Conservation (phyloP, 1,284 basidiomycete genomes). For the Ganoderma lucidum region DNA sequence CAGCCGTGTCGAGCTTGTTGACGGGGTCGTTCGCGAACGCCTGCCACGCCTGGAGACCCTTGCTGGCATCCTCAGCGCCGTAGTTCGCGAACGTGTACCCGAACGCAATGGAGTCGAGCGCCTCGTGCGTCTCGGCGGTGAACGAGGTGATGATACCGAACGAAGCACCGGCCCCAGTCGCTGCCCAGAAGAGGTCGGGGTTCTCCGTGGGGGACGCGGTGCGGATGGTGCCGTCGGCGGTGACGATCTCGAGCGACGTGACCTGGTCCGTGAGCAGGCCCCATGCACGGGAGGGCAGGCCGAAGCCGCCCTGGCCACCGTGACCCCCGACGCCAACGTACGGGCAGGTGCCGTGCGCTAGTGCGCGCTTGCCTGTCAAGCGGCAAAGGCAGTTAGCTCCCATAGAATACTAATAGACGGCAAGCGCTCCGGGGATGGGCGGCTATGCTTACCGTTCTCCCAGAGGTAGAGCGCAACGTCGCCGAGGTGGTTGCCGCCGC, state of each 20-base stretch:
- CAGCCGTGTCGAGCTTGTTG: constrained; percentile 15
- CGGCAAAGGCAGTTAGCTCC: background rate
- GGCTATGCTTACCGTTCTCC: constrained; percentile 16
- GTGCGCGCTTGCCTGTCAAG: constrained; percentile 16
- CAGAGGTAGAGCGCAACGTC: constrained; percentile 24
- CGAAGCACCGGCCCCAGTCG: constrained; percentile 51
- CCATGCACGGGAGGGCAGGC: constrained; percentile 21
- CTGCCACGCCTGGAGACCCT: constrained; percentile 24
- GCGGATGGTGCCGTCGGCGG: constrained; percentile 53
- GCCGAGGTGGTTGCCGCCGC: constrained; percentile 19
- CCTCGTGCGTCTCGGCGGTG: constrained; percentile 16
- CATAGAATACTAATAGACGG: too few species aligned
- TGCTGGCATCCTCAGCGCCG: constrained; percentile 15
- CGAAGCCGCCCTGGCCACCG: constrained; percentile 21
- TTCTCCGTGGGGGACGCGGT: constrained; percentile 48
- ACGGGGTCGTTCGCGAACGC: constrained; percentile 15
- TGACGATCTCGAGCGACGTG: constrained; percentile 48
- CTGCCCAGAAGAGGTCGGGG: constrained; percentile 51
- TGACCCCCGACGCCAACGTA: constrained; percentile 22
- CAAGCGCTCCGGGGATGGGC: background rate
- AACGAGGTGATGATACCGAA: constrained; percentile 53
- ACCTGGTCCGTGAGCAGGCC: constrained; percentile 22
- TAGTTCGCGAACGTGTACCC: constrained; percentile 18
- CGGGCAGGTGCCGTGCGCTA: constrained; percentile 22
- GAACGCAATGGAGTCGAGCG: constrained; percentile 19